A percentile compares a stretch with the other conserved stretches of the same genome.
Evolutionary conservation across 2,329 filamentous ascomycete species (phyloP).

Genomic region (Colletotrichum acutatum): DNA sequence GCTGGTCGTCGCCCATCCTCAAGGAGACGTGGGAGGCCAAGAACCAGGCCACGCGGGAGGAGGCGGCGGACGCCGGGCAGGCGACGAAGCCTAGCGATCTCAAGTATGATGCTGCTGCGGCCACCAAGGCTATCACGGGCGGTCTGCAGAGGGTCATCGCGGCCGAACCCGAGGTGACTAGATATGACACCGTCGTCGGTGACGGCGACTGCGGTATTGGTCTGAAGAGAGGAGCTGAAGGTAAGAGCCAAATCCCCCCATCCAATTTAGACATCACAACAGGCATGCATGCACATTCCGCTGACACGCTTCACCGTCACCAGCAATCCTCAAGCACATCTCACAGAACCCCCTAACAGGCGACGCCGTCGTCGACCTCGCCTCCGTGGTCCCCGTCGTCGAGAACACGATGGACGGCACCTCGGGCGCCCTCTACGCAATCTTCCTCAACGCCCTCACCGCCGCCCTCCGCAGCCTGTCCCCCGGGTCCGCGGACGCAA

Average conservation of each 20-base stretch:
- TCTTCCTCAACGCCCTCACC: conserved; percentile 89
- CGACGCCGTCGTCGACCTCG: conserved; percentile 64
- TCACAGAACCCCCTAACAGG: conserved; percentile 56
- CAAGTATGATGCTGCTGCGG: conserved; percentile 61
- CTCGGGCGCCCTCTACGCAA: conserved; percentile 74
- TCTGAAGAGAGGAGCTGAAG: conserved; percentile 87
- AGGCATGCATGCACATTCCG: not conserved
- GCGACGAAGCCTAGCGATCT: conserved; percentile 58
- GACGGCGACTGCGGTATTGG: conserved; percentile 93
- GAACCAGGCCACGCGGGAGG: conserved; percentile 59
- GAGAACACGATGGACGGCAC: conserved; percentile 72
- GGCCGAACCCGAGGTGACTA: conserved; percentile 77
- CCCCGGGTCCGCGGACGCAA: conserved; percentile 51
- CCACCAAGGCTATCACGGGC: conserved; percentile 63
- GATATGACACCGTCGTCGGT: conserved; percentile 84
- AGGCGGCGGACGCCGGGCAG: conserved; percentile 44
- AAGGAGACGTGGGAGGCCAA: conserved; percentile 72
- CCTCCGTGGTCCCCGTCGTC: conserved; percentile 63
- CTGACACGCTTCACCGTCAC: conserved; percentile 31
- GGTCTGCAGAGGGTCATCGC: conserved; percentile 72
- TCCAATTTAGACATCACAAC: not conserved
- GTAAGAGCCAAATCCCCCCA: conserved; percentile 45
- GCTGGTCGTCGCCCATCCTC: conserved; percentile 74
- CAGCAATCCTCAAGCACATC: conserved; percentile 66
- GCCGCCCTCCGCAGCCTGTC: conserved; percentile 64